These are phyloP conservation scores for Grigorovia humatica DNA, from an alignment of 805 yeast genomes.

Conservation along the genomic window DNA sequence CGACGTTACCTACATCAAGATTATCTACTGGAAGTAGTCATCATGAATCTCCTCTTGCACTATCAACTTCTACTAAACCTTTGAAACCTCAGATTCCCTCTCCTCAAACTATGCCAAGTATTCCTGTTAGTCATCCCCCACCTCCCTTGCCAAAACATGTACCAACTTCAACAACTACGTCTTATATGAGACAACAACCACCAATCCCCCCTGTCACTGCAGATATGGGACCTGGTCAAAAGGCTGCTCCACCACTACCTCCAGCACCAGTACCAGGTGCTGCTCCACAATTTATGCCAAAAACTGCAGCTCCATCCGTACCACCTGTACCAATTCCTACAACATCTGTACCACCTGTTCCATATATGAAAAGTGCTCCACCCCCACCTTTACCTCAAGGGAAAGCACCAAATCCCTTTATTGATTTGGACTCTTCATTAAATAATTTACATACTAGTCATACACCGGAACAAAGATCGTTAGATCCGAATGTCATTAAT, in stretches of 20 bases:
- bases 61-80: not conserved
- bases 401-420: conserved; percentile 5
- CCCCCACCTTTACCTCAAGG: not conserved
- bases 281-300: conserved; percentile 5
- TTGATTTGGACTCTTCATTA: conserved; percentile 9
- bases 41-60: not conserved
- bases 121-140: conserved; percentile 8
- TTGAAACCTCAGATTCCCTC: not conserved
- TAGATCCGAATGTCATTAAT: not conserved
- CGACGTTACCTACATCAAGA: not conserved
- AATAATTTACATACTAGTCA: conserved; percentile 10
- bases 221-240: not conserved
- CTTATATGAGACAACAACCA: not conserved
- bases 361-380: not conserved
- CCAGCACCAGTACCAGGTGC: conserved; percentile 1
- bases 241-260: conserved; percentile 4
- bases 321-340: conserved; percentile 6
- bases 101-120: conserved; percentile 2
- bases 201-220: conserved; percentile 1
- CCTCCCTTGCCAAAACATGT: conserved; percentile 18
- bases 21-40: too few species aligned
- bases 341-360: not conserved
- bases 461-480: not conserved
- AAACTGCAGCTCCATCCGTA: conserved; percentile 2
- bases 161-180: not conserved